Evolutionary conservation across 768 basidiomycete species (phyloP).

Genomic region (Royoungia palumana): DNA sequence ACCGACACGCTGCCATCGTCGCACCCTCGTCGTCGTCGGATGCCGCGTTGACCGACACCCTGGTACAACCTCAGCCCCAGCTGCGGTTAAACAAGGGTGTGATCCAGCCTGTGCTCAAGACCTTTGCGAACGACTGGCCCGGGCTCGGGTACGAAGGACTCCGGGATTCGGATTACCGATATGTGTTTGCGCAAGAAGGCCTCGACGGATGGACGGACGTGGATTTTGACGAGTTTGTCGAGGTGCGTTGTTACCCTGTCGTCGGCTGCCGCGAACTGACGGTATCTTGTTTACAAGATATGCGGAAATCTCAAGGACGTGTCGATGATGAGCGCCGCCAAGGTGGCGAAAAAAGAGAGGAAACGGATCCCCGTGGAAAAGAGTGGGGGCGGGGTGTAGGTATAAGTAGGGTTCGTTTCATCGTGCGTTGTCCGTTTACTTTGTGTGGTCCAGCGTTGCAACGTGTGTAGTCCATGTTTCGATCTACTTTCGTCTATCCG

Average conservation of each 20-base stretch:
- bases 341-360: slow-evolving; percentile 34
- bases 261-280: neutral
- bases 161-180: slow-evolving; percentile 60
- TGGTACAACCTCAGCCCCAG: no score
- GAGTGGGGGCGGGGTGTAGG: slow-evolving; percentile 31
- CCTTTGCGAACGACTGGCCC: slow-evolving; percentile 35
- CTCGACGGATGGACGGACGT: slow-evolving; percentile 53
- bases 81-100: slow-evolving; percentile 38
- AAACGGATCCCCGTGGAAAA: slow-evolving; percentile 47
- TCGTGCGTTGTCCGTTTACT: no score
- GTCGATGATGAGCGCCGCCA: slow-evolving; percentile 41
- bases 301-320: slow-evolving; percentile 73
- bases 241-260: slow-evolving; percentile 47
- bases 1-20: slow-evolving; percentile 1
- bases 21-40: no score
- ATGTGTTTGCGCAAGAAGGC: slow-evolving; percentile 76
- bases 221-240: slow-evolving; percentile 83
- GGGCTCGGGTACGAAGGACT: slow-evolving; percentile 56
- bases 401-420: neutral
- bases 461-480: no score
- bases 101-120: slow-evolving; percentile 42
- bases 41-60: no score
- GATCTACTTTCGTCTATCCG: no score
- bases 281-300: slow-evolving; percentile 42
- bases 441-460: no score